Evolutionary conservation across 2,329 filamentous ascomycete species (phyloP), one percentile per base, ranked within the genome.

Genomic region (Penicillium digitatum): DNA sequence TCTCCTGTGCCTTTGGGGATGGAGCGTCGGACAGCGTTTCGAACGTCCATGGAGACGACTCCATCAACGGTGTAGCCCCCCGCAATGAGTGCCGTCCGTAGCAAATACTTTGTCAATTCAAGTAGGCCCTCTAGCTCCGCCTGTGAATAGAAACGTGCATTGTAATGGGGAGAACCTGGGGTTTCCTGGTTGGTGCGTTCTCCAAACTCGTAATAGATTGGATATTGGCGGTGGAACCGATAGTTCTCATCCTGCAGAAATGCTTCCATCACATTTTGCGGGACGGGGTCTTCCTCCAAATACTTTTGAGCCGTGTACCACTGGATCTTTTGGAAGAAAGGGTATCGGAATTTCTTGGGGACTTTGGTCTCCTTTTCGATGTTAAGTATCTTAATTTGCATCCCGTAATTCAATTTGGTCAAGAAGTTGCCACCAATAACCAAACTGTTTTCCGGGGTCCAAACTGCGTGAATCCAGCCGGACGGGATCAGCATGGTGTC

Each of bases 351-450:
- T 62, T 85, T 86, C 60, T 79, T 74, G 0, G 83, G 81, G 5
- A 87, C 85, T 57, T 85, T 84, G 60, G 85, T 87, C 52, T 80
- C 81, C 68, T 86, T 87, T 67, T 88, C 85, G 43, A 87, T 83
- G 48, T 86, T 83, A 29, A 82, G 77, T 9, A 88, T 78, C 60
- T 81, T 82, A 65, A 88, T 82, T 67, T 88, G 85, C 77, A 86
- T 86, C 53, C 80, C 80, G 66, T 84, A 87, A 55, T 86, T 84
- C 69, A 87, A 77, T 52, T 81, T 75, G 5, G 84, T 87, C 42
- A 88, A 74, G 63, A 87, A 88, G 64, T 88, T 88, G 48, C 85
- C 85, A n/a, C 85, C 85, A 57, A 88, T 86, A 27, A 88, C 85
- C 46, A 88, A 72, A 63, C 85, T 87, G 64, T 87, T 84, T 62